These are phyloP conservation scores for Fusarium multiceps DNA, from an alignment of 2,329 filamentous ascomycete species.

Conservation along the genomic window DNA sequence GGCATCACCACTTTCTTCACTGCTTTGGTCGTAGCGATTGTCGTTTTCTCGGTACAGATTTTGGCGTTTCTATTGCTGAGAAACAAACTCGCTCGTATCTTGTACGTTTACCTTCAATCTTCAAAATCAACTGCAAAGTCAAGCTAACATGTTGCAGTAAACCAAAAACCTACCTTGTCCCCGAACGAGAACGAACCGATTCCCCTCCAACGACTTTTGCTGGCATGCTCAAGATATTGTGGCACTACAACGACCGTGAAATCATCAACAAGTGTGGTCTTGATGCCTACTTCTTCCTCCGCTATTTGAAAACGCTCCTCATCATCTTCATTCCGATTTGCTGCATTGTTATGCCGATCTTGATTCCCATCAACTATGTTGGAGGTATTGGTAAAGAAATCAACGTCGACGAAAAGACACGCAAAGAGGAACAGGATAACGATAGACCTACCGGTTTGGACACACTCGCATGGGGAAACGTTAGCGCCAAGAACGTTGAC, in stretches of 20 bases:
- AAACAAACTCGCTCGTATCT: conserved; percentile 83
- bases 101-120: conserved; percentile 63
- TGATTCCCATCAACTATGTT: conserved; percentile 85
- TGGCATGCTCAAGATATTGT: conserved; percentile 67
- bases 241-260: conserved; percentile 77
- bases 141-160: conserved; percentile 63
- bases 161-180: conserved; percentile 86
- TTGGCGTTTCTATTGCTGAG: conserved; percentile 80
- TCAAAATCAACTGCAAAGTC: neutral
- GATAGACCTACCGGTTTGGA: conserved; percentile 72
- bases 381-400: conserved; percentile 73
- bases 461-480: conserved; percentile 87
- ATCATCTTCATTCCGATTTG: conserved; percentile 92
- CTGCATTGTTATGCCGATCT: conserved; percentile 80
- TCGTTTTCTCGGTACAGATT: conserved; percentile 72
- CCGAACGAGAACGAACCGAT: conserved; percentile 84
- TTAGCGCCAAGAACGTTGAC: conserved; percentile 70
- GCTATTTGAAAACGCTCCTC: conserved; percentile 81
- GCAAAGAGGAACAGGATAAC: neutral
- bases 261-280: conserved; percentile 96
- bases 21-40: conserved; percentile 71
- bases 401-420: conserved; percentile 28
- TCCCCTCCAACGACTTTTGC: conserved; percentile 69
- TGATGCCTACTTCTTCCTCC: conserved; percentile 96
- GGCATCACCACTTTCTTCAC: conserved; percentile 66